Base-by-base conservation (phyloP, 2,329 filamentous ascomycete species). In the Periconia digitata region DNA sequence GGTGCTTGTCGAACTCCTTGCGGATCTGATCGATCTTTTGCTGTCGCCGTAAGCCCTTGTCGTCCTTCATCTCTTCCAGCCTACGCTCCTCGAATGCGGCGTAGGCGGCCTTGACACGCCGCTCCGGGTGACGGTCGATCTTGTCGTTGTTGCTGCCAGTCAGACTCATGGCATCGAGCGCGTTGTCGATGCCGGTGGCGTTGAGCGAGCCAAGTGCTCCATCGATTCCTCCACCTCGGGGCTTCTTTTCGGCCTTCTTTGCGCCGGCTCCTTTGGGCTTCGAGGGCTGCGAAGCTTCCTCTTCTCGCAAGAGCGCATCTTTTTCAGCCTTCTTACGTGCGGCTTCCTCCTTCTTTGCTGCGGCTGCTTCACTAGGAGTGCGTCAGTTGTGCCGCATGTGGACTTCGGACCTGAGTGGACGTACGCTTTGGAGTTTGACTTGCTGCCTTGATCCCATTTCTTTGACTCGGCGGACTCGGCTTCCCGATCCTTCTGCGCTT, bases 1-100 rank as follows among this genome's bases (percentile, higher is more conserved):
- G 86, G 64, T 88, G 89, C 79, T 90, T 95, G 73, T 95, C 88
- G 71, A 97, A 99, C 76, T 97, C 94, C 79, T 95, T 95, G 54
- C 83, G 75, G 58, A 95, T 89, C 66, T 86, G 80, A 55, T 92
- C 88, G 63, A 92, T 85, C 73, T 89, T 87, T 81, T 96, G 92
- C 60, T 95, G 84, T 60, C 89, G 78, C 48, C 92, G 79, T 67
- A 97, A 72, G 0, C 90, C 90, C 48, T 87, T 88, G 71, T 96
- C 91, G 46, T 83, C 76, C 66, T 92, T 89, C 81, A 96, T 90
- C 79, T 97, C 91, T 2, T 84, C 80, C 58, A 96, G 75, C 47
- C 92, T 79, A 21, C 87, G 77, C 72, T 92, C 90, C 75, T 95
- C 89, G 65, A 83, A 99, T 35, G 83, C 86, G 17, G 87, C 82